A percentile compares a stretch with the other conserved stretches of the same genome.
These are phyloP conservation scores for Pseudopyricularia javanii DNA, from an alignment of 2,329 filamentous ascomycete genomes.

Conservation along the genomic window DNA sequence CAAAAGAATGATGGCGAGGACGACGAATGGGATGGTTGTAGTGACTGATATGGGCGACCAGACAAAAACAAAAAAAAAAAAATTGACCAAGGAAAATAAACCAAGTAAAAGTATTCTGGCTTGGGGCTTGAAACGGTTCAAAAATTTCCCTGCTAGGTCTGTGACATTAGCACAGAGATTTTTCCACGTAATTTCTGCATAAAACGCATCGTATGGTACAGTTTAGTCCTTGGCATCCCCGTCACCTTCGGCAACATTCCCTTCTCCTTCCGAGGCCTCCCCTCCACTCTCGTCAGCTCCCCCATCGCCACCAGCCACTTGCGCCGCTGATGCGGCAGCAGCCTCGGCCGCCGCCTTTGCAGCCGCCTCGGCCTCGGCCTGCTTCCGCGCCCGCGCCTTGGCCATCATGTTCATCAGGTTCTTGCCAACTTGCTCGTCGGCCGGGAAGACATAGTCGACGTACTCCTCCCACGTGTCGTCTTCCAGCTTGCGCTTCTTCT, in stretches of 20 bases:
- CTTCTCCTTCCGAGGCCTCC: too few species aligned
- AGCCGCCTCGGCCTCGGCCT: constrained; percentile 33
- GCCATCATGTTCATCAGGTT: constrained; percentile 75
- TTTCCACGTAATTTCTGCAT: not conserved
- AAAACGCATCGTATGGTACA: not conserved
- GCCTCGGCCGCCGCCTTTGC: not conserved
- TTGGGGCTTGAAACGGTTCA: not conserved
- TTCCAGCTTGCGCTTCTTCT: constrained; percentile 83
- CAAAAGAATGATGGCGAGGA: not conserved
- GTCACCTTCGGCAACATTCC: not conserved
- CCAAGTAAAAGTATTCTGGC: not conserved
- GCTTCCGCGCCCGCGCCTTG: constrained; percentile 82
- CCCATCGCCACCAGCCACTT: not conserved
- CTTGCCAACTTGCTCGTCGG: constrained; percentile 77
- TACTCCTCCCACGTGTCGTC: constrained; percentile 95
- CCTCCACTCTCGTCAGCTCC: not conserved
- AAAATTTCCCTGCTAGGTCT: not conserved
- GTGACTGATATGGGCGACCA: not conserved
- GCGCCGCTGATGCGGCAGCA: not conserved
- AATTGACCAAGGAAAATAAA: not conserved
- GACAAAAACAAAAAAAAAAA: not conserved
- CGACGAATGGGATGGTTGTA: not conserved
- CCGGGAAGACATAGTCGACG: constrained; percentile 93
- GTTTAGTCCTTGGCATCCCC: not conserved
- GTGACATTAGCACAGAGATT: not conserved